A percentile compares a stretch with the other conserved stretches of the same genome.
Conservation (phyloP, 768 basidiomycete genomes). For the Mycena vulgaris region DNA sequence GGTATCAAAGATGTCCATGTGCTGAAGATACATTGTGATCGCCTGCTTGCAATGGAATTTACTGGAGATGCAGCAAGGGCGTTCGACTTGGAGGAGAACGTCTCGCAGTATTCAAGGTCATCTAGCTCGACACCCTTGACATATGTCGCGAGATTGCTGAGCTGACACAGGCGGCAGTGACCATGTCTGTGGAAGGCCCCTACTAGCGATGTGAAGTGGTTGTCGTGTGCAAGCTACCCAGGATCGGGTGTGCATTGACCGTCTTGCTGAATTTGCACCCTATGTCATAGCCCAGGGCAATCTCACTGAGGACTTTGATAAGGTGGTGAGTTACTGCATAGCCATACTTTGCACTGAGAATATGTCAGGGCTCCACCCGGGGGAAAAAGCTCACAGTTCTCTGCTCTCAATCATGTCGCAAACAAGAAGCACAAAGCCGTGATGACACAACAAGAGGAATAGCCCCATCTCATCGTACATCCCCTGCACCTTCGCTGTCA, state of each 20-base stretch:
- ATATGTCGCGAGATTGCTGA: constrained; percentile 27
- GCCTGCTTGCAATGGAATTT: constrained; percentile 32
- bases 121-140: constrained; percentile 28
- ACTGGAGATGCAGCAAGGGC: constrained; percentile 26
- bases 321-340: constrained; percentile 26
- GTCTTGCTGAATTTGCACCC: constrained; percentile 31
- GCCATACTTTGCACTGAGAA: constrained; percentile 30
- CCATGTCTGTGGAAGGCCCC: constrained; percentile 34
- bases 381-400: constrained; percentile 48
- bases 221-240: constrained; percentile 6
- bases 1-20: constrained; percentile 20
- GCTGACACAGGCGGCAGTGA: constrained; percentile 27
- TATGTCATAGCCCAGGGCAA: constrained; percentile 35
- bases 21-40: constrained; percentile 14
- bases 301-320: neutral
- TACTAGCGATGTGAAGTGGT: neutral
- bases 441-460: constrained; percentile 53
- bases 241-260: constrained; percentile 15
- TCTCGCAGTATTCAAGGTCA: constrained; percentile 31
- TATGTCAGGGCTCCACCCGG: neutral
- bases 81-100: constrained; percentile 33
- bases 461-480: constrained; percentile 56
- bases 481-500: constrained; percentile 46
- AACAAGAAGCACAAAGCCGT: constrained; percentile 49
- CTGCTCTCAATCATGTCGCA: constrained; percentile 54